Evolutionary conservation across 257 asterid species (phyloP).

Genomic region (Phtheirospermum japonicum): DNA sequence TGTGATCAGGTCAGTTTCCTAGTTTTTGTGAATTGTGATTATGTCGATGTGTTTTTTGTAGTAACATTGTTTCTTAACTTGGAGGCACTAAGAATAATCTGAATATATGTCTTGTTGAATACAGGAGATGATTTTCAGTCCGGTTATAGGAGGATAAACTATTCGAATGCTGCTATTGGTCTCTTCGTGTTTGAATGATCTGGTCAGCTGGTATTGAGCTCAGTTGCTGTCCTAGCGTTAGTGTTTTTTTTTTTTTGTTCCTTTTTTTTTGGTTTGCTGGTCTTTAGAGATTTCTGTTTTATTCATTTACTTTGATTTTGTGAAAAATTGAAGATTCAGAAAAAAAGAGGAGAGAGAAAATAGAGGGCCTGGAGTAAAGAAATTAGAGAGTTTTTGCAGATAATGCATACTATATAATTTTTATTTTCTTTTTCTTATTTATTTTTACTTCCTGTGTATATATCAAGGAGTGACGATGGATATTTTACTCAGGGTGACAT

Average conservation of each 20-base stretch:
- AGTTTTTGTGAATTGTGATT: not conserved
- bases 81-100: constrained; percentile 6
- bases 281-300: constrained; percentile 25
- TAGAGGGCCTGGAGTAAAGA: not conserved
- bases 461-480: constrained; percentile 16
- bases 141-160: constrained; percentile 41
- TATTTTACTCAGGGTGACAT: constrained; percentile 15
- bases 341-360: not conserved
- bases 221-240: constrained; percentile 26
- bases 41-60: not conserved
- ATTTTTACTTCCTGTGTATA: constrained; percentile 18
- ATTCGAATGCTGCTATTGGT: constrained; percentile 22
- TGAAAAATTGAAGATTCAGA: constrained; percentile 19
- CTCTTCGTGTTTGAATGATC: constrained; percentile 20
- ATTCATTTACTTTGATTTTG: constrained; percentile 29
- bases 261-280: not conserved
- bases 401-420: constrained; percentile 11
- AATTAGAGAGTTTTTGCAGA: constrained; percentile 15
- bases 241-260: constrained; percentile 17
- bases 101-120: constrained; percentile 22
- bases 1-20: constrained; percentile 67
- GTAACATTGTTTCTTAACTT: constrained; percentile 5
- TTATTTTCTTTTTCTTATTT: not conserved
- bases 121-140: constrained; percentile 78
- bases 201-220: not conserved